These are phyloP conservation scores for Pseudozyma pruni DNA, from an alignment of 1,284 basidiomycete species.

Conservation along the genomic window DNA sequence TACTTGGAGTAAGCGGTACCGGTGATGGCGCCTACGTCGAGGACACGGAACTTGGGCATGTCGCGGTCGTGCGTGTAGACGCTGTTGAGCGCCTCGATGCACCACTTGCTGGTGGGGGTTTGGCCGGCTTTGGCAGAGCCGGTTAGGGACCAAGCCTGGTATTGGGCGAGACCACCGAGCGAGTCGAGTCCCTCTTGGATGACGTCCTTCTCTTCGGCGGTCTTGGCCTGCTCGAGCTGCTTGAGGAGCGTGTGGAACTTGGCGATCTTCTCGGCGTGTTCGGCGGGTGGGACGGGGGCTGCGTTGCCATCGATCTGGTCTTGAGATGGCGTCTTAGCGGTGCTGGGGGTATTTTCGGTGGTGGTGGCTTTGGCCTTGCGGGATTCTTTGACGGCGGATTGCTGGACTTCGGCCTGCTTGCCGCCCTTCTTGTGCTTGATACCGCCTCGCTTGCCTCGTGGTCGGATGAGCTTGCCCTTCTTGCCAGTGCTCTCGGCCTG, in stretches of 20 bases:
- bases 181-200: constrained; percentile 49
- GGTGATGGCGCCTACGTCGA: constrained; percentile 70
- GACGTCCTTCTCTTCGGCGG: constrained; percentile 33
- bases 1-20: constrained; percentile 68
- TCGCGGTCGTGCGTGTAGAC: constrained; percentile 39
- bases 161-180: constrained; percentile 59
- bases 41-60: constrained; percentile 51
- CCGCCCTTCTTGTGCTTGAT: constrained; percentile 54
- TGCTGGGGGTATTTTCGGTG: not conserved
- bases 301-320: constrained; percentile 4
- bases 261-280: constrained; percentile 58
- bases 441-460: constrained; percentile 63
- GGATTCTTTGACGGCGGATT: constrained; percentile 20
- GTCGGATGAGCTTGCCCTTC: constrained; percentile 54
- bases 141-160: constrained; percentile 60
- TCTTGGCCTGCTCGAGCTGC: constrained; percentile 58
- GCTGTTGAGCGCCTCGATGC: constrained; percentile 49
- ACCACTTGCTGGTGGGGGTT: constrained; percentile 60
- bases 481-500: constrained; percentile 3
- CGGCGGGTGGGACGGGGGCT: constrained; percentile 25
- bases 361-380: constrained; percentile 20
- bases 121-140: constrained; percentile 44
- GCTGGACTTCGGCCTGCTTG: not conserved
- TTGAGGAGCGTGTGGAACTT: constrained; percentile 63
- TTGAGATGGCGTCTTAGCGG: constrained; percentile 9